Conservation (phyloP, 208 protist genomes). For the Blechomonas ayalai region DNA sequence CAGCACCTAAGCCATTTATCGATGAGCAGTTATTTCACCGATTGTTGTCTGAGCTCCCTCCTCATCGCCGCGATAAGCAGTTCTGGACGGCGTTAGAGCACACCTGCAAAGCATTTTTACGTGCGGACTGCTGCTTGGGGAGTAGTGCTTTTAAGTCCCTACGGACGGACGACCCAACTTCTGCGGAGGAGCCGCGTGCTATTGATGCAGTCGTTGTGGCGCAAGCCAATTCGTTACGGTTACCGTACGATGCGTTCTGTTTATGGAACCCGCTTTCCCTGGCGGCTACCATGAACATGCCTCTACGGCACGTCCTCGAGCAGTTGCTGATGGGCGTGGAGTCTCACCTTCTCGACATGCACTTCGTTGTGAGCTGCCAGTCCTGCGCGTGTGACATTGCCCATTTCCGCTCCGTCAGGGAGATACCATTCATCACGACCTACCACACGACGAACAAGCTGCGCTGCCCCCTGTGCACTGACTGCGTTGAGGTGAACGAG, state of each 20-base stretch:
- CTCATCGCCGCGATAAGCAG: slow-evolving; percentile 30
- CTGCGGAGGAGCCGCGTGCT: slow-evolving; percentile 21
- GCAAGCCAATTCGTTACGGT: slow-evolving; percentile 37
- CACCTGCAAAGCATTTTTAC: slow-evolving; percentile 38
- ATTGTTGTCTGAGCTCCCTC: slow-evolving; percentile 43
- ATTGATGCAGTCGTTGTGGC: slow-evolving; percentile 21
- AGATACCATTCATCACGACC: slow-evolving; percentile 52
- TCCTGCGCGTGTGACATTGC: slow-evolving; percentile 75
- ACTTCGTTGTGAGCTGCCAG: slow-evolving; percentile 60
- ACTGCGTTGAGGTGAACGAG: slow-evolving; percentile 40
- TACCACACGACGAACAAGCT: slow-evolving; percentile 62
- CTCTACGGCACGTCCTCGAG: slow-evolving; percentile 49
- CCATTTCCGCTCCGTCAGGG: slow-evolving; percentile 38
- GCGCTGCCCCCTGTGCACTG: slow-evolving; percentile 73
- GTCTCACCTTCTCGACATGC: slow-evolving; percentile 37
- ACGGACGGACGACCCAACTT: slow-evolving; percentile 20
- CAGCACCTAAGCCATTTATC: too few species aligned
- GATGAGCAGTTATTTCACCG: slow-evolving; percentile 27
- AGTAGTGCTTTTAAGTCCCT: slow-evolving; percentile 44
- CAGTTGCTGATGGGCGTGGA: slow-evolving; percentile 74
- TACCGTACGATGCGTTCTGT: slow-evolving; percentile 52
- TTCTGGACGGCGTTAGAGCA: slow-evolving; percentile 62
- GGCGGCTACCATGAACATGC: slow-evolving; percentile 36
- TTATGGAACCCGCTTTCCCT: slow-evolving; percentile 72
- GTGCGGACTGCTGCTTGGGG: slow-evolving; percentile 24